phyloP scores from a whole-genome alignment of 2,329 filamentous ascomycete species.

The Neocatenulostroma microsporum region DNA sequence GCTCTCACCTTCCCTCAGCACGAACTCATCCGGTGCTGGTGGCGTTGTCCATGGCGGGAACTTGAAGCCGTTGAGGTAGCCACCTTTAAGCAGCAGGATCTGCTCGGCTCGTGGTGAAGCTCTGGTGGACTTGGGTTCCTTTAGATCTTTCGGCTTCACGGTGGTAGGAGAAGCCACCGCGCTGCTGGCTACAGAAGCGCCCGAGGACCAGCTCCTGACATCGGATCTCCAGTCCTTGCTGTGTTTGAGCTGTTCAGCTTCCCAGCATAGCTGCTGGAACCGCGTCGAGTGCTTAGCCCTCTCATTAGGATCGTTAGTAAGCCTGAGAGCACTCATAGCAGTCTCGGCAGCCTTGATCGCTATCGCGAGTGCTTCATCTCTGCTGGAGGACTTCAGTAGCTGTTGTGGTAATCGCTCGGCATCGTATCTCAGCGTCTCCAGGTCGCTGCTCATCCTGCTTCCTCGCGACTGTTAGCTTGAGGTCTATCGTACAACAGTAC shows the following conservation, averaged over 20 bases:
- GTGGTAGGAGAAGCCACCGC: background rate
- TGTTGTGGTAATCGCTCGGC: constrained; percentile 15
- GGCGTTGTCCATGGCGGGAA: constrained; percentile 78
- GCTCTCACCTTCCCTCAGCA: constrained; percentile 39
- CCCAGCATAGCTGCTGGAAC: constrained; percentile 60
- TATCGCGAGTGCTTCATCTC: constrained; percentile 59
- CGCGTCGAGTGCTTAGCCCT: constrained; percentile 59
- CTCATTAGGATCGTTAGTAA: constrained; percentile 55
- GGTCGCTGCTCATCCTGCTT: constrained; percentile 11
- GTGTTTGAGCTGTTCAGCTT: constrained; percentile 68
- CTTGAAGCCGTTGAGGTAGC: constrained; percentile 69
- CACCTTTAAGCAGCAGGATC: constrained; percentile 67
- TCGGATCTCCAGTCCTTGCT: constrained; percentile 23
- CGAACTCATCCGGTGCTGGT: constrained; percentile 56
- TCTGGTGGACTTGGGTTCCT: constrained; percentile 51
- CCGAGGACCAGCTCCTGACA: constrained; percentile 6
- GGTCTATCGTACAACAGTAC: no score
- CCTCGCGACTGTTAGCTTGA: no score
- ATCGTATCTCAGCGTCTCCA: constrained; percentile 17
- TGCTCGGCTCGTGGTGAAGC: constrained; percentile 62
- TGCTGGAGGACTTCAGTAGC: constrained; percentile 17
- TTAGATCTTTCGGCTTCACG: constrained; percentile 18
- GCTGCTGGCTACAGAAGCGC: background rate
- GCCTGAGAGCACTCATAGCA: constrained; percentile 67
- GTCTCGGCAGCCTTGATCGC: constrained; percentile 71